Evolutionary conservation across 306 rosid species (phyloP).

Genomic region (Boehmeria nivea): DNA sequence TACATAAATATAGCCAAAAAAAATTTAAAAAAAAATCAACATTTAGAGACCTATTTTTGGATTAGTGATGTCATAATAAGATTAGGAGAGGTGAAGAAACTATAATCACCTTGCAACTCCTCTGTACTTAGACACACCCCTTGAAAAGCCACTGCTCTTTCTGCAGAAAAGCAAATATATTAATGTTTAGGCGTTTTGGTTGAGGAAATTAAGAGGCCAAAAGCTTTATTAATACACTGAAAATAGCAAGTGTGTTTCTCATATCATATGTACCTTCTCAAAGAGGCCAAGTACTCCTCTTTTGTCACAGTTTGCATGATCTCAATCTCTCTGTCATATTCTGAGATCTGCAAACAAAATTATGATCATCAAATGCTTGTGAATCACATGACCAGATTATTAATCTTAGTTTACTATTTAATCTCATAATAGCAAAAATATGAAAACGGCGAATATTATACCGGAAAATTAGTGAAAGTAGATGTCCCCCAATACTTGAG

Average conservation of each 20-base stretch:
- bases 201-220: not conserved
- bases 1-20: not conserved
- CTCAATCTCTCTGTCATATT: conserved; percentile 70
- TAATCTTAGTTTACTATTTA: not conserved
- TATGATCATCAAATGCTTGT: not conserved
- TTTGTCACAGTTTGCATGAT: conserved; percentile 67
- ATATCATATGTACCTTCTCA: conserved; percentile 58
- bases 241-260: too few species aligned
- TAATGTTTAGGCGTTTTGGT: not conserved
- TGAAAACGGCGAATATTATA: conserved; percentile 18
- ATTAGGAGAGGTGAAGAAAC: not conserved
- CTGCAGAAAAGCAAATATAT: conserved; percentile 22
- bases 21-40: not conserved
- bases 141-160: conserved; percentile 92
- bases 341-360: conserved; percentile 51
- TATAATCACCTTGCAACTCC: conserved; percentile 75
- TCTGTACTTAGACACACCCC: conserved; percentile 86
- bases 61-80: not conserved
- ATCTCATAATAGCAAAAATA: not conserved
- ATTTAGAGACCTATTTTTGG: not conserved
- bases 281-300: conserved; percentile 85
- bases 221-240: not conserved
- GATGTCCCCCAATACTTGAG: conserved; percentile 83
- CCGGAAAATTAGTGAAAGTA: conserved; percentile 80
- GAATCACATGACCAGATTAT: not conserved